phyloP scores from a whole-genome alignment of 176 grass and related monocot species.

The Oryza meyeriana region DNA sequence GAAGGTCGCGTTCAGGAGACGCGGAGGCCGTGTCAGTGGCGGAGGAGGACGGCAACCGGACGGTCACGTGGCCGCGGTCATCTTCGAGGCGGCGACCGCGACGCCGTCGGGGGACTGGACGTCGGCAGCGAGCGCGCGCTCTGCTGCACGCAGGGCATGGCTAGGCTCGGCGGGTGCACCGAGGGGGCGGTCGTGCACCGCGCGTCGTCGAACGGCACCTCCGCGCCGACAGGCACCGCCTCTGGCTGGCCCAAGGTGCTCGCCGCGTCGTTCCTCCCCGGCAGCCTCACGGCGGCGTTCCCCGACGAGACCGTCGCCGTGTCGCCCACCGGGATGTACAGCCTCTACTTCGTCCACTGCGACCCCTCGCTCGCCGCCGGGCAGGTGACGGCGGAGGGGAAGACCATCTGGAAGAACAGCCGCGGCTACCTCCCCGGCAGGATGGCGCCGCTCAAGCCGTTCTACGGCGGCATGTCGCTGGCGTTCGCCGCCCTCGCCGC shows the following conservation, averaged over 20 bases:
- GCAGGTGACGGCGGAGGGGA: conserved; percentile 31
- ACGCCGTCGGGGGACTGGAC: conserved; percentile 31
- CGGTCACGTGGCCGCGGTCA: conserved; percentile 43
- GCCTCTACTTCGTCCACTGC: conserved; percentile 70
- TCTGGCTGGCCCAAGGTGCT: conserved; percentile 48
- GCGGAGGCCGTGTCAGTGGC: conserved; percentile 28
- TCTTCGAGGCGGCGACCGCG: conserved; percentile 59
- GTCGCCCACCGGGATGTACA: conserved; percentile 77
- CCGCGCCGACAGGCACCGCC: not conserved
- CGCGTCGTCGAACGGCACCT: not conserved
- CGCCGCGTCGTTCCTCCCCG: conserved; percentile 36
- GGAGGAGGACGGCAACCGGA: conserved; percentile 32
- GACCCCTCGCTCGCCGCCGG: conserved; percentile 28
- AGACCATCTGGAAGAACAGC: conserved; percentile 88
- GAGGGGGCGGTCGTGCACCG: conserved; percentile 46
- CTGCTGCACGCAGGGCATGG: conserved; percentile 64
- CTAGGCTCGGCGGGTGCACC: conserved; percentile 41
- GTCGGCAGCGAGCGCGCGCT: conserved; percentile 40
- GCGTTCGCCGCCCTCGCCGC: conserved; percentile 62
- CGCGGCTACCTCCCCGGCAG: conserved; percentile 70
- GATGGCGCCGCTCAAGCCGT: conserved; percentile 70
- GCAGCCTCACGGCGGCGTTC: conserved; percentile 32
- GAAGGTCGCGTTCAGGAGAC: conserved; percentile 60
- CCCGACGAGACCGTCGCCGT: conserved; percentile 55
- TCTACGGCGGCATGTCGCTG: conserved; percentile 72